phyloP scores from a whole-genome alignment of 192 early-diverging fungal genomes.

The Rhizophlyctis rosea region DNA sequence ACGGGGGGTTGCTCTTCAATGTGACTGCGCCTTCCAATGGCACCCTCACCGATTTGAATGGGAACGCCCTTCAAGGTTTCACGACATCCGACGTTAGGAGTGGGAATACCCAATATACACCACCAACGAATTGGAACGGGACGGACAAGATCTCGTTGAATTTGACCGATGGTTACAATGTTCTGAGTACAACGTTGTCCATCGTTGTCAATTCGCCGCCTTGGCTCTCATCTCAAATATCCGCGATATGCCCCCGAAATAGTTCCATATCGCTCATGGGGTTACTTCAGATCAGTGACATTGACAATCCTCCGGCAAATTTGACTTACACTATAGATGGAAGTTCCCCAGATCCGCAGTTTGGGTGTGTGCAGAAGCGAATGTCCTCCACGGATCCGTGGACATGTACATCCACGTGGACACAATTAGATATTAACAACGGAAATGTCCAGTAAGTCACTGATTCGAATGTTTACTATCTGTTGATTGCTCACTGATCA shows the following conservation, averaged over 20 bases:
- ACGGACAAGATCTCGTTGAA: neutral
- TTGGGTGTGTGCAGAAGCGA: neutral
- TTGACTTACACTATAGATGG: neutral
- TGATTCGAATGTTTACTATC: neutral
- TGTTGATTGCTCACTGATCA: neutral
- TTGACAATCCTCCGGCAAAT: neutral
- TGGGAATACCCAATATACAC: neutral
- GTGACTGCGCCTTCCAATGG: neutral
- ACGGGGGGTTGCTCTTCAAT: too few relatives aligned
- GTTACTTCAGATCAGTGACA: neutral
- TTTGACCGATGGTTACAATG: neutral
- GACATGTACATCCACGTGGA: neutral
- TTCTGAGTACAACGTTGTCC: neutral
- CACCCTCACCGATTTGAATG: neutral
- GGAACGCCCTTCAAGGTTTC: neutral
- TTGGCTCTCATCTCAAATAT: neutral
- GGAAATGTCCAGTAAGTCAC: neutral
- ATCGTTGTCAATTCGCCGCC: neutral
- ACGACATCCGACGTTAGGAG: neutral
- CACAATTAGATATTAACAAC: neutral
- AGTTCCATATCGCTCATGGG: too few relatives aligned
- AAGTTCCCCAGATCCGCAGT: too few relatives aligned
- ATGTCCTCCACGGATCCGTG: neutral
- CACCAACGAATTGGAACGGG: neutral
- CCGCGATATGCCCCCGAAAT: neutral